Conservation (phyloP, 1,139 yeast species). For the Sugiyamaella grinbergsii region DNA sequence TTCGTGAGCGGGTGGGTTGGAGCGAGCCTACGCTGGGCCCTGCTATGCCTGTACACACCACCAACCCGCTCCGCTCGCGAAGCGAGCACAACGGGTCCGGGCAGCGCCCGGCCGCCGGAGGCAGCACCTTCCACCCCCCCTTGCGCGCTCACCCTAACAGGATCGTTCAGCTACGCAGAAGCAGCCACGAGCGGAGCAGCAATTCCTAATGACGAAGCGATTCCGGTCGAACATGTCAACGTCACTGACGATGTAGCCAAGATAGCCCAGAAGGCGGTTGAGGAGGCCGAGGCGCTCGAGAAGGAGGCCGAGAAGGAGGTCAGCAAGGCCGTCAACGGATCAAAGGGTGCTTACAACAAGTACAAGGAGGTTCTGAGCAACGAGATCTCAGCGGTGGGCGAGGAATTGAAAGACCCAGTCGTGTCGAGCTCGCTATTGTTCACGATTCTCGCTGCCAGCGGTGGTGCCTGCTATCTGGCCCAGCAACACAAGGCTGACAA, state of each 20-base stretch:
- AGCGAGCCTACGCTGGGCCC: too few species aligned
- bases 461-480: constrained; percentile 36
- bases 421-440: constrained; percentile 37
- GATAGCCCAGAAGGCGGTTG: constrained; percentile 21
- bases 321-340: constrained; percentile 20
- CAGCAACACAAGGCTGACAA: constrained; percentile 38
- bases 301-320: constrained; percentile 17
- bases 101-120: constrained; percentile 7
- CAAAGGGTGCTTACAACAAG: constrained; percentile 17
- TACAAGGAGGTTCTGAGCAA: constrained; percentile 24
- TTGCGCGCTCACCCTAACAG: constrained; percentile 7
- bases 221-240: constrained; percentile 29
- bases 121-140: background rate
- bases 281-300: constrained; percentile 20
- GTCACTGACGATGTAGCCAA: constrained; percentile 24
- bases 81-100: constrained; percentile 7
- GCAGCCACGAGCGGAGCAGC: constrained; percentile 17
- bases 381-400: constrained; percentile 27
- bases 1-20: too few species aligned
- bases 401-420: constrained; percentile 39
- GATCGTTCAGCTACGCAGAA: constrained; percentile 12
- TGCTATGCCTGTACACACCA: too few species aligned
- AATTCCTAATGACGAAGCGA: constrained; percentile 20
- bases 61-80: background rate
- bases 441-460: constrained; percentile 36